These are phyloP conservation scores for Paraphoma chrysanthemicola DNA, from an alignment of 2,329 filamentous ascomycete genomes.

Conservation along the genomic window DNA sequence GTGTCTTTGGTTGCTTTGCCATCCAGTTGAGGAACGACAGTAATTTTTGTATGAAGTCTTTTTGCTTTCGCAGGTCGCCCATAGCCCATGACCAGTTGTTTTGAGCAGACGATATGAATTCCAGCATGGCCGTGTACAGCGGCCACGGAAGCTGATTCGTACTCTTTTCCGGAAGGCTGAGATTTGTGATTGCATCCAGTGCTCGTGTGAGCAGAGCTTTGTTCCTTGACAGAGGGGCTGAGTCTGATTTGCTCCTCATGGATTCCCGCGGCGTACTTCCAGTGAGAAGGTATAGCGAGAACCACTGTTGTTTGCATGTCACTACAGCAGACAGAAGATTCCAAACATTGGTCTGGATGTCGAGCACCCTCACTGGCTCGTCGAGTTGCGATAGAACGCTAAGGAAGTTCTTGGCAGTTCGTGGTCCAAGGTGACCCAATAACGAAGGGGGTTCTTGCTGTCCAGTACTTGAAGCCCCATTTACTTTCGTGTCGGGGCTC, in stretches of 20 bases:
- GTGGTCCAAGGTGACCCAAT: conserved; percentile 85
- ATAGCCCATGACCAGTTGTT: conserved; percentile 97
- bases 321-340: conserved; percentile 85
- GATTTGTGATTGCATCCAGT: conserved; percentile 70
- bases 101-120: conserved; percentile 87
- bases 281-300: conserved; percentile 90
- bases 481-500: conserved; percentile 10
- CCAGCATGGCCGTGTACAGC: conserved; percentile 76
- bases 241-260: conserved; percentile 63
- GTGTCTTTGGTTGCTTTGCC: conserved; percentile 31
- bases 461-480: conserved; percentile 10
- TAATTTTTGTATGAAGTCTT: conserved; percentile 74
- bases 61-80: conserved; percentile 76
- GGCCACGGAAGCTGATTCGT: conserved; percentile 25
- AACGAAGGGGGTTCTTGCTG: conserved; percentile 80
- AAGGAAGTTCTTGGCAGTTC: conserved; percentile 84
- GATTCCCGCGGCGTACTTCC: conserved; percentile 83
- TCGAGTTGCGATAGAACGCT: conserved; percentile 79
- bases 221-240: conserved; percentile 47
- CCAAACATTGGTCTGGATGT: conserved; percentile 77
- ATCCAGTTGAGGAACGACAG: conserved; percentile 69
- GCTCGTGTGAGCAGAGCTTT: conserved; percentile 78
- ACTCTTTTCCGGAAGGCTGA: conserved; percentile 68
- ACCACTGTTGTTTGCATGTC: conserved; percentile 91
- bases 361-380: conserved; percentile 71